Conservation (phyloP, 306 rosid genomes). For the Begonia fuchsioides region DNA sequence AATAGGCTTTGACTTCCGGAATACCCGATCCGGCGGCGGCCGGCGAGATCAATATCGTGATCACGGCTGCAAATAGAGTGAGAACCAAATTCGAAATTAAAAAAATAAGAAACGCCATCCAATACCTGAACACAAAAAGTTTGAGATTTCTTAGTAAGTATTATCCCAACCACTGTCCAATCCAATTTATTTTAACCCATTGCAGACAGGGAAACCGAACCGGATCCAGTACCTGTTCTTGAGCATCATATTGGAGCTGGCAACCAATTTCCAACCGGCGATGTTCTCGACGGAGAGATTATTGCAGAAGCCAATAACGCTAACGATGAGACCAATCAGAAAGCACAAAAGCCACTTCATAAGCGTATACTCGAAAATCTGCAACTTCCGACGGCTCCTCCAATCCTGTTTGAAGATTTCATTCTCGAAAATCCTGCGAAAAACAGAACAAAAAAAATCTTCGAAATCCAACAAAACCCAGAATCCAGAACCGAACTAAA, state of each 20-base stretch:
- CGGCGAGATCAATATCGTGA: slow-evolving; percentile 36
- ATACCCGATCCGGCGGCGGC: neutral
- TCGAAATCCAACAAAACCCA: neutral
- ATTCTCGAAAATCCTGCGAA: slow-evolving; percentile 61
- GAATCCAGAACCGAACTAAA: neutral
- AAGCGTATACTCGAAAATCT: slow-evolving; percentile 42
- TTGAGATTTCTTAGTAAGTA: too few relatives aligned
- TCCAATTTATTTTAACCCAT: too few relatives aligned
- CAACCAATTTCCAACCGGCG: slow-evolving; percentile 77
- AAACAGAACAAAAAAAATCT: neutral
- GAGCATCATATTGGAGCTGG: slow-evolving; percentile 83
- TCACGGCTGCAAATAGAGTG: slow-evolving; percentile 47
- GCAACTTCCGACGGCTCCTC: slow-evolving; percentile 46
- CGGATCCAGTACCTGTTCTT: slow-evolving; percentile 28
- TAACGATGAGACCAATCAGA: slow-evolving; percentile 46
- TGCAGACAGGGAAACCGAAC: neutral
- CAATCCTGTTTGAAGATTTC: slow-evolving; percentile 88
- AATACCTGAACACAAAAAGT: slow-evolving; percentile 34
- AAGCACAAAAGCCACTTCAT: slow-evolving; percentile 78
- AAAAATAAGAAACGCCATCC: slow-evolving; percentile 49
- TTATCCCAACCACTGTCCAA: too few relatives aligned
- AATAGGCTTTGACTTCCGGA: neutral
- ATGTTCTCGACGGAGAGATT: slow-evolving; percentile 91
- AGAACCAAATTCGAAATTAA: slow-evolving; percentile 57
- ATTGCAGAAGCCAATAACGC: slow-evolving; percentile 58